phyloP scores from a whole-genome alignment of 2,329 filamentous ascomycete genomes.

The Hawksworthiomyces lignivorus region DNA sequence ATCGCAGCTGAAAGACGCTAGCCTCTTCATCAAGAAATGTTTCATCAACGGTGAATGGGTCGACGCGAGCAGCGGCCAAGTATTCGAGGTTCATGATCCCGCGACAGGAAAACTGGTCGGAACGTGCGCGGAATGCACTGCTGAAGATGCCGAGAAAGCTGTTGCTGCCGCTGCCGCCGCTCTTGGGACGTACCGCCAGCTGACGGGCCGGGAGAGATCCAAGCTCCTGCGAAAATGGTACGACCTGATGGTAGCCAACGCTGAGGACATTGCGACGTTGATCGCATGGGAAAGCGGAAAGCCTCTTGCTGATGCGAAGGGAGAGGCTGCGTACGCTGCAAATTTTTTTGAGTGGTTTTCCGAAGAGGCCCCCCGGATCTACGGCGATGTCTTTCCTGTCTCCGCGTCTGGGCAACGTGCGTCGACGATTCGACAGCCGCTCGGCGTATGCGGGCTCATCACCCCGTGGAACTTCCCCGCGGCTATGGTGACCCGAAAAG shows the following conservation, averaged over 20 bases:
- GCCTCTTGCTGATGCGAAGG: constrained; percentile 64
- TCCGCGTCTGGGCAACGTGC: constrained; percentile 64
- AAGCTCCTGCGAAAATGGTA: constrained; percentile 72
- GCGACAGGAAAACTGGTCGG: constrained; percentile 74
- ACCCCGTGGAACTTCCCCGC: constrained; percentile 80
- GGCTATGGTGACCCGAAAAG: constrained; percentile 64
- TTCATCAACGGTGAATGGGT: too few relatives aligned
- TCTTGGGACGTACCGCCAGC: constrained; percentile 60
- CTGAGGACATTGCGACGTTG: constrained; percentile 69
- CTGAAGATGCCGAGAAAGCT: constrained; percentile 67
- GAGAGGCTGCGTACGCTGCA: constrained; percentile 63
- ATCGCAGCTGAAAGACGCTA: too few relatives aligned
- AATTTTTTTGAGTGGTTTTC: constrained; percentile 74
- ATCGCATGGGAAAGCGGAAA: constrained; percentile 90
- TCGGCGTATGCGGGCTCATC: constrained; percentile 74
- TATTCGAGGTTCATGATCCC: constrained; percentile 42
- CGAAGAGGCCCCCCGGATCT: constrained; percentile 64
- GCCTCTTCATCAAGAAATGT: too few relatives aligned
- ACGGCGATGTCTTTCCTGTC: constrained; percentile 69
- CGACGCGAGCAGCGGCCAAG: too few relatives aligned
- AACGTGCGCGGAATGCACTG: constrained; percentile 75
- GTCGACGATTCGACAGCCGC: constrained; percentile 72
- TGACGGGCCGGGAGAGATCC: constrained; percentile 65
- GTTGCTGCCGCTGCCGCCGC: constrained; percentile 77
- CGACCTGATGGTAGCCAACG: constrained; percentile 67